Percentiles rank a stretch among this genome's conserved stretches.
phyloP scores from a whole-genome alignment of 805 yeast genomes.

The Yarrowia sp. region DNA sequence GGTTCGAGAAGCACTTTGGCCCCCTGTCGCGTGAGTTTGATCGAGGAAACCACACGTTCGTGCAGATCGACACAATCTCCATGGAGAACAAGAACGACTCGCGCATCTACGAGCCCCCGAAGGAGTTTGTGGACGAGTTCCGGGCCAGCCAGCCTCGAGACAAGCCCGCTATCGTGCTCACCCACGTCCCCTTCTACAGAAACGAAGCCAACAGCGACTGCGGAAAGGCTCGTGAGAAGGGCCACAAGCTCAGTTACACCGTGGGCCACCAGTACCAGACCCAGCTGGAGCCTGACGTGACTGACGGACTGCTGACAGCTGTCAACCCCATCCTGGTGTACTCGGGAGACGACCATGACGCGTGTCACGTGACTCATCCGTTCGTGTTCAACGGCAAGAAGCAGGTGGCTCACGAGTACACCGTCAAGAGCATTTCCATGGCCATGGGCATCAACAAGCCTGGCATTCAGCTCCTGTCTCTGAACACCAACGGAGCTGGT shows the following conservation, averaged over 20 bases:
- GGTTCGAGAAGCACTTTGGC: constrained; percentile 77
- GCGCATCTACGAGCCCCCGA: constrained; percentile 48
- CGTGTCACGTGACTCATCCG: constrained; percentile 71
- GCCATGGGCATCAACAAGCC: constrained; percentile 87
- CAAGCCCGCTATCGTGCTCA: constrained; percentile 63
- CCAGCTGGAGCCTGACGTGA: constrained; percentile 61
- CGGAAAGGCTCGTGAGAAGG: constrained; percentile 74
- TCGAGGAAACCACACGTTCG: constrained; percentile 70
- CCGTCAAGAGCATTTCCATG: constrained; percentile 88
- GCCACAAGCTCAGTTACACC: constrained; percentile 60
- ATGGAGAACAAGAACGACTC: constrained; percentile 57
- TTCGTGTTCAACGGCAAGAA: constrained; percentile 28
- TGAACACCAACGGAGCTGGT: constrained; percentile 38
- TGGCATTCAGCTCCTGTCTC: constrained; percentile 78
- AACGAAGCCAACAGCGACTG: constrained; percentile 47
- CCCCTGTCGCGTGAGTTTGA: constrained; percentile 53
- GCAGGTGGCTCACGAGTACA: constrained; percentile 61
- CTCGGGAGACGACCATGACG: constrained; percentile 97
- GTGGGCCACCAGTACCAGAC: constrained; percentile 88
- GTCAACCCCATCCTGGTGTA: constrained; percentile 69
- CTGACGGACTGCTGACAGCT: constrained; percentile 55
- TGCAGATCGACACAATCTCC: constrained; percentile 81
- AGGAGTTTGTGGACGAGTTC: constrained; percentile 50
- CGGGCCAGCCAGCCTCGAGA: constrained; percentile 28
- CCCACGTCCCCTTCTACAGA: constrained; percentile 87